Evolutionary conservation across 805 yeast genomes (phyloP), one percentile per base, ranked within the genome.

Genomic region (Ogataea henricii): DNA sequence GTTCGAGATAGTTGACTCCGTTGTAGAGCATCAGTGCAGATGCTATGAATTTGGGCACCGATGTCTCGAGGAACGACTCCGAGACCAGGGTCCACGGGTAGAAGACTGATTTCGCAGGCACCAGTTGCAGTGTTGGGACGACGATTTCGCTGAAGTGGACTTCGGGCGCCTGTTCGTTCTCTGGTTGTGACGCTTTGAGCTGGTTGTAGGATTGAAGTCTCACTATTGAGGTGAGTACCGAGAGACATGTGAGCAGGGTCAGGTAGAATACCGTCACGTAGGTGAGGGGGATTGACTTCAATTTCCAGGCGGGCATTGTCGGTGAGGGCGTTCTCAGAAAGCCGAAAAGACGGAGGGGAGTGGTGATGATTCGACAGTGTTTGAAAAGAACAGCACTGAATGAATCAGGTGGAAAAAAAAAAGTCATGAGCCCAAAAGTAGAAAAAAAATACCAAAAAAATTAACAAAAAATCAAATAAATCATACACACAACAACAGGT

Each of bases 11-110:
- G 33, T 69, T 72, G 34, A 74, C 60, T 13, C 79, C 71, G 26
- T 68, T 60, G 43, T 59, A 70, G 27, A 79, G 58, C 2, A 76
- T 58, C 1, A 61, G 45, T 3, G 64, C 51, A 0, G 80, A 72
- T 4, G 76, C 45, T 13, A 76, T 3, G 49, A 77, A 77, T 34
- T 76, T 70, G 54, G 79, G 58, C 2, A 78, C 40, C 6, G 79
- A 67, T 5, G 75, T 73, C 58, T 85, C 90, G 2, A 85, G 79
- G 60, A 84, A 82, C n/a, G 85, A 77, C 0, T 88, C 75, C 2
- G 84, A 74, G 23, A 78, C 60, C 2, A 85, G 56, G 1, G 85
- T 85, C 85, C 87, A 81, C 4, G 90, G 90, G 52, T 80, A 71
- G 45, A 66, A 69, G 3, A 83, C 55, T 0, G 82, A 72, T 44